Evolutionary conservation across 2,329 filamentous ascomycete genomes (phyloP).

Genomic region (Zasmidium citrigriseum): DNA sequence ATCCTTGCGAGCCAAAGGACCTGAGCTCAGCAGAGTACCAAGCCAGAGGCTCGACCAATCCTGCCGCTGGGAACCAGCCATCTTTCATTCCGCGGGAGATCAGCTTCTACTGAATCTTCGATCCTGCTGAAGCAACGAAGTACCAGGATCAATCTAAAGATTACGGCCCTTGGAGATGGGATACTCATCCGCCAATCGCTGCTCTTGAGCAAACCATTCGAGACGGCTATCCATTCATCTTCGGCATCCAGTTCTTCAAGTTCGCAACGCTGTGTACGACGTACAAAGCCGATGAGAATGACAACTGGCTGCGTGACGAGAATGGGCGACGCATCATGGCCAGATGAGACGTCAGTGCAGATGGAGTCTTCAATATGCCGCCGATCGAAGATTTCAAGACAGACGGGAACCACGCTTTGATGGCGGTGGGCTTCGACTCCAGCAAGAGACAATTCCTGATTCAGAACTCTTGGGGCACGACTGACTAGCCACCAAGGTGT

Average conservation of each 20-base stretch:
- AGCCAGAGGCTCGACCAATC: slow-evolving; percentile 1
- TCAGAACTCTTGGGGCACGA: slow-evolving; percentile 1
- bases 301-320: too few relatives aligned
- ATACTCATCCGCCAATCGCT: not conserved
- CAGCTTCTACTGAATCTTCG: slow-evolving; percentile 1
- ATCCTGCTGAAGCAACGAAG: not conserved
- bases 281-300: not conserved
- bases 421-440: slow-evolving; percentile 1
- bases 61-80: not conserved
- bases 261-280: not conserved
- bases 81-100: not conserved
- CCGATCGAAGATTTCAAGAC: not conserved
- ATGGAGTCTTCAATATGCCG: not conserved
- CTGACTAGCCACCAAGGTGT: not conserved
- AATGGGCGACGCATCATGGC: too few relatives aligned
- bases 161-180: not conserved
- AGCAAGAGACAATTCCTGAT: not conserved
- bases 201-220: not conserved
- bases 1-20: not conserved
- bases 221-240: not conserved
- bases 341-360: too few relatives aligned
- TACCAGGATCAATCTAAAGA: not conserved
- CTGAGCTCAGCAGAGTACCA: not conserved
- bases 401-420: not conserved
- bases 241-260: not conserved